These are phyloP conservation scores for Ascochyta fabae DNA, from an alignment of 2,329 filamentous ascomycete genomes.

Conservation along the genomic window DNA sequence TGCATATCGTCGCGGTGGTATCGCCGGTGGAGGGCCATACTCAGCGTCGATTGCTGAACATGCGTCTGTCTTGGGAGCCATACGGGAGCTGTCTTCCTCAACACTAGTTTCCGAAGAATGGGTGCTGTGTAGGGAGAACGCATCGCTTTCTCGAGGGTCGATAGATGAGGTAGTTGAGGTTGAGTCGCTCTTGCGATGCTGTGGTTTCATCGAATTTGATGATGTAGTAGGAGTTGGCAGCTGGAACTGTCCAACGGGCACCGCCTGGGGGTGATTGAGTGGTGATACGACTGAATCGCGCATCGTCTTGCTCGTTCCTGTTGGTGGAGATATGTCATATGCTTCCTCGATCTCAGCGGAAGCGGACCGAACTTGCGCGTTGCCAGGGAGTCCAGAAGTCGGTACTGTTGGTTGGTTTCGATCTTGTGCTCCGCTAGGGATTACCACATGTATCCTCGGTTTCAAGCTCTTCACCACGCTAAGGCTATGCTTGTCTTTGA, in stretches of 20 bases:
- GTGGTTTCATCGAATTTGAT: constrained; percentile 5
- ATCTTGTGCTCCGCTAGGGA: constrained; percentile 41
- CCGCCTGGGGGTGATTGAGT: constrained; percentile 28
- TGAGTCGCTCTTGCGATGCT: constrained; percentile 20
- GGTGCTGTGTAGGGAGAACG: constrained; percentile 49
- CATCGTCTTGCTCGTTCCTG: constrained; percentile 27
- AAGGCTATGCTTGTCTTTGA: constrained; percentile 23
- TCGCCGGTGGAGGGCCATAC: constrained; percentile 20
- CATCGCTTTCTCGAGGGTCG: constrained; percentile 45
- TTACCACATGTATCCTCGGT: constrained; percentile 47
- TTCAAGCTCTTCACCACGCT: constrained; percentile 28
- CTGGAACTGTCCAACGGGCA: constrained; percentile 23
- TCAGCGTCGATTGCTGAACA: background rate
- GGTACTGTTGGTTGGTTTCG: constrained; percentile 40
- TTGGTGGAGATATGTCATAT: constrained; percentile 44
- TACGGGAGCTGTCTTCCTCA: constrained; percentile 37
- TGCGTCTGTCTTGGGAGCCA: constrained; percentile 12
- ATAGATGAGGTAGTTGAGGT: constrained; percentile 44
- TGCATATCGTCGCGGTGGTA: constrained; percentile 33
- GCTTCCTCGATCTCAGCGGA: constrained; percentile 27
- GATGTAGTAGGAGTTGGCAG: constrained; percentile 5
- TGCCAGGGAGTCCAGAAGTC: constrained; percentile 32
- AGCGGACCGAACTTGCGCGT: constrained; percentile 29
- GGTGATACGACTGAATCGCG: constrained; percentile 44
- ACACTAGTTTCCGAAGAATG: constrained; percentile 50